Evolutionary conservation across 2,329 filamentous ascomycete species (phyloP).

Genomic region (Neoascochyta sp.): DNA sequence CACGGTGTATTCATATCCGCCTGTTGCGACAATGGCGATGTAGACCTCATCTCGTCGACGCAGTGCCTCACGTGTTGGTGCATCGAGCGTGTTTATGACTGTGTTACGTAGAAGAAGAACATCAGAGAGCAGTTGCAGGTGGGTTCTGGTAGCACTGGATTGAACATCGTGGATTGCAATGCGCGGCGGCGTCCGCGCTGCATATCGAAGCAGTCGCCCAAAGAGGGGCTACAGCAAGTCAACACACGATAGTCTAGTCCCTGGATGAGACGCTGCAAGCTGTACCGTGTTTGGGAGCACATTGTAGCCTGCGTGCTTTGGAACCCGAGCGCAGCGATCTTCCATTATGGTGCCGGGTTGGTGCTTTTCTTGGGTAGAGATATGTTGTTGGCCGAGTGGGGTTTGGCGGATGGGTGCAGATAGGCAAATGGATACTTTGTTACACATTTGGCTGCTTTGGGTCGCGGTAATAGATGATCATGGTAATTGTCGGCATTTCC

Average conservation of each 20-base stretch:
- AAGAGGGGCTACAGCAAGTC: slow-evolving; percentile 34
- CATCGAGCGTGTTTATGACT: slow-evolving; percentile 30
- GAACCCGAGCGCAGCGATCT: slow-evolving; percentile 26
- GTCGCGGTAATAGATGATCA: no score
- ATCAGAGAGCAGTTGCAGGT: slow-evolving; percentile 45
- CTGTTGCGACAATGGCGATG: slow-evolving; percentile 45
- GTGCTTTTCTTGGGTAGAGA: no score
- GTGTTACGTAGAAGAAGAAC: slow-evolving; percentile 43
- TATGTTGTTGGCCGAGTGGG: no score
- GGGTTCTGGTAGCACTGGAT: slow-evolving; percentile 36
- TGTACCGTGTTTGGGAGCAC: slow-evolving; percentile 34
- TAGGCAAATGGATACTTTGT: no score
- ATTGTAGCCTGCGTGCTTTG: slow-evolving; percentile 24
- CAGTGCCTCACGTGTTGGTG: slow-evolving; percentile 25
- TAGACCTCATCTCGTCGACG: slow-evolving; percentile 40
- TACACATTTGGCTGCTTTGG: no score
- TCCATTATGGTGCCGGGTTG: slow-evolving; percentile 16
- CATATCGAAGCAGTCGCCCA: slow-evolving; percentile 41
- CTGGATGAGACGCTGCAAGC: background rate
- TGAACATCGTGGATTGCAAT: slow-evolving; percentile 42
- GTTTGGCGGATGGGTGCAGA: no score
- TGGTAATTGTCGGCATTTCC: slow-evolving; percentile 24
- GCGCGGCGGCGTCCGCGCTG: slow-evolving; percentile 32
- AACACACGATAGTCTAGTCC: background rate
- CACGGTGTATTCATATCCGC: slow-evolving; percentile 49